Percentiles rank a stretch among this genome's conserved stretches.
Conservation (phyloP, 2,329 filamentous ascomycete genomes). For the Ramichloridium luteum region DNA sequence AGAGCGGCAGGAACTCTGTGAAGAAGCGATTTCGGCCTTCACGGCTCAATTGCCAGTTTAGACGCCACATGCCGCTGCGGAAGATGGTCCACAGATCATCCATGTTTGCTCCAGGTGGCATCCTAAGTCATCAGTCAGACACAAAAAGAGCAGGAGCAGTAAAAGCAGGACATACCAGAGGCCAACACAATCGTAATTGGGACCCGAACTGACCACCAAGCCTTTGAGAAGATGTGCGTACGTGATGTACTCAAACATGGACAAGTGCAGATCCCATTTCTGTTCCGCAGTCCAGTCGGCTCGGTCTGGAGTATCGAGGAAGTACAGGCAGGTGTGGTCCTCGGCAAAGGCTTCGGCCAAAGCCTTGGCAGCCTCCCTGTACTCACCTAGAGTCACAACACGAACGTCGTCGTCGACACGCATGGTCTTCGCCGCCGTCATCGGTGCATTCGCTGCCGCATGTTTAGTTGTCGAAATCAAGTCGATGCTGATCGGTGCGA, state of each 20-base stretch:
- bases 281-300: conserved; percentile 49
- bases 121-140: conserved; percentile 36
- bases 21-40: conserved; percentile 68
- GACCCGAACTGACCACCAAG: conserved; percentile 60
- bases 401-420: conserved; percentile 43
- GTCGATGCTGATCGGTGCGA: conserved; percentile 18
- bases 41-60: conserved; percentile 59
- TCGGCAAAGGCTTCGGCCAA: conserved; percentile 66
- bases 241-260: conserved; percentile 65
- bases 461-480: conserved; percentile 27
- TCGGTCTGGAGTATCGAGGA: conserved; percentile 60
- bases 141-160: neutral
- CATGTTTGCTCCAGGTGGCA: conserved; percentile 61
- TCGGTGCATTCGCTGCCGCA: conserved; percentile 3
- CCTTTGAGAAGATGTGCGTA: conserved; percentile 65
- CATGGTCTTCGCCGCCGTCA: conserved; percentile 8
- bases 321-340: conserved; percentile 63
- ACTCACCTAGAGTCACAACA: conserved; percentile 52
- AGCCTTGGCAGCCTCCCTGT: conserved; percentile 56
- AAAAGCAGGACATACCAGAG: conserved; percentile 50
- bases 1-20: conserved; percentile 60
- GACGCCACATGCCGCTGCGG: conserved; percentile 64
- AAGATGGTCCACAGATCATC: conserved; percentile 61
- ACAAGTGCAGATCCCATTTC: conserved; percentile 64
- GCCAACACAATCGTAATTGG: conserved; percentile 64